These are phyloP conservation scores for Priceomyces carsonii DNA, from an alignment of 805 yeast species.

Conservation along the genomic window DNA sequence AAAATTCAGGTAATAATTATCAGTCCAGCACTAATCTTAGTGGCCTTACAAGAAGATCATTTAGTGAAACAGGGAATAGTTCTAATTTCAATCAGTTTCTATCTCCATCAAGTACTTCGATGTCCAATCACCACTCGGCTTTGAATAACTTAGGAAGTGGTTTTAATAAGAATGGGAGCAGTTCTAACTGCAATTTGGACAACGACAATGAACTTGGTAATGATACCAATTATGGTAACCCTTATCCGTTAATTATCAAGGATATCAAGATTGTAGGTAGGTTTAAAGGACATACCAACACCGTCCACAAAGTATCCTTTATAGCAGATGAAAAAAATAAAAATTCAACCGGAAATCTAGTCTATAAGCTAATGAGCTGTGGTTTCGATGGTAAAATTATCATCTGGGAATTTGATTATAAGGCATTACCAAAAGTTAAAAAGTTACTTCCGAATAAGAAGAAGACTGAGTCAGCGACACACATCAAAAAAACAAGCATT, in stretches of 20 bases:
- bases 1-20: constrained; percentile 9
- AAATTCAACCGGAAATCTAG: constrained; percentile 13
- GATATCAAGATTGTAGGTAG: constrained; percentile 37
- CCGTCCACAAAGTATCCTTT: constrained; percentile 30
- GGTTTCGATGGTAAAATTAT: constrained; percentile 42
- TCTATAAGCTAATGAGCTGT: constrained; percentile 36
- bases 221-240: not conserved
- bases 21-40: constrained; percentile 9
- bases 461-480: constrained; percentile 6
- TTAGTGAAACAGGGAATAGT: constrained; percentile 39
- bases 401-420: constrained; percentile 47
- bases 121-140: constrained; percentile 15
- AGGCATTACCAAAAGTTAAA: constrained; percentile 39
- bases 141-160: not conserved
- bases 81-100: constrained; percentile 14
- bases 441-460: constrained; percentile 6
- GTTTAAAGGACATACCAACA: constrained; percentile 42
- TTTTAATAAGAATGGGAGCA: too few species aligned
- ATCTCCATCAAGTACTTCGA: constrained; percentile 22
- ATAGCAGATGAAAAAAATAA: constrained; percentile 15
- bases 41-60: constrained; percentile 25
- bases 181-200: not conserved
- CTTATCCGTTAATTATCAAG: constrained; percentile 36
- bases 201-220: constrained; percentile 1
- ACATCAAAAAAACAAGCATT: constrained; percentile 7